Conservation (phyloP, 257 asterid species). For the Nicotiana otophora region DNA sequence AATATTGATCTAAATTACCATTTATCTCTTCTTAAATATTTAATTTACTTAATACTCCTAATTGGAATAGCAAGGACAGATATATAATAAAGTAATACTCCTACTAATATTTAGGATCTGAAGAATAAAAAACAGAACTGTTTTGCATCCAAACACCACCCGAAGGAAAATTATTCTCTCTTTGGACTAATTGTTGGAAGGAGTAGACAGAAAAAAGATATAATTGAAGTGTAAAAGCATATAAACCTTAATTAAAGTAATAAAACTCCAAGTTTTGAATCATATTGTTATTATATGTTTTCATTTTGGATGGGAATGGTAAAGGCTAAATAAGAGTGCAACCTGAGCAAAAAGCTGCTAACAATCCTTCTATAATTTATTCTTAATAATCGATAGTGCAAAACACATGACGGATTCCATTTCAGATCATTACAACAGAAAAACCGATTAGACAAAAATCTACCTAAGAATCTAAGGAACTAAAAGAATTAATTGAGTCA, state of each 20-base stretch:
- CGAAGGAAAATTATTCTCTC: not conserved
- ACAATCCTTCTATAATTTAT: not conserved
- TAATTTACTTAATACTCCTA: too few species aligned
- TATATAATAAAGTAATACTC: too few species aligned
- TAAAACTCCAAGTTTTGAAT: not conserved
- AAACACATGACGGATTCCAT: constrained; percentile 12
- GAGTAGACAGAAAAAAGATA: not conserved
- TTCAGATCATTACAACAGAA: constrained; percentile 6
- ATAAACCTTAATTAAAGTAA: not conserved
- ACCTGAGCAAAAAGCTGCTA: not conserved
- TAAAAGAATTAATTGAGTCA: not conserved
- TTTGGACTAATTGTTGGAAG: not conserved
- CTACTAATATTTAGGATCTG: not conserved
- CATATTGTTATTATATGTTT: not conserved
- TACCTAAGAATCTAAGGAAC: constrained; percentile 9
- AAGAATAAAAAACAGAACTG: not conserved
- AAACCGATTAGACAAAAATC: constrained; percentile 6
- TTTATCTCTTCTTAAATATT: not conserved
- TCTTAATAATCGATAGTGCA: not conserved
- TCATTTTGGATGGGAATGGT: not conserved
- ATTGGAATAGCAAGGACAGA: too few species aligned
- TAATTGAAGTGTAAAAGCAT: not conserved
- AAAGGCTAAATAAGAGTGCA: not conserved
- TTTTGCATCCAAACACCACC: not conserved
- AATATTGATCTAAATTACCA: too few species aligned